Evolutionary conservation across 768 basidiomycete genomes (phyloP).

Genomic region (Mycena galopus): DNA sequence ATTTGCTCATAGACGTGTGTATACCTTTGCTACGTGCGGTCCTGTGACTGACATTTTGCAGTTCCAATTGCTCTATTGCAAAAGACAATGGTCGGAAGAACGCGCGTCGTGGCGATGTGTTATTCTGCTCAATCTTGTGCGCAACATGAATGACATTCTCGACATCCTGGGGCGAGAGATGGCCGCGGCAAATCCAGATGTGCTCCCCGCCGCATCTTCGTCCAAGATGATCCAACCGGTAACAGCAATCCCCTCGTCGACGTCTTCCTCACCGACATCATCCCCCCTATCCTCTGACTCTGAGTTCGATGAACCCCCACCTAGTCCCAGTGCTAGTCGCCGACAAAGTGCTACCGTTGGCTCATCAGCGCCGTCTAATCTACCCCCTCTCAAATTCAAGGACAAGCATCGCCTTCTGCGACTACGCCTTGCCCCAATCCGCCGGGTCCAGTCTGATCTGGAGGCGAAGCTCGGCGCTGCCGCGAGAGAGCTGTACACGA

Average conservation of each 20-base stretch:
- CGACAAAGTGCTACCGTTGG: constrained; percentile 33
- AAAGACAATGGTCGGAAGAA: constrained; percentile 77
- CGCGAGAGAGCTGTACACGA: constrained; percentile 62
- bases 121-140: constrained; percentile 84
- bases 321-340: constrained; percentile 33
- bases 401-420: constrained; percentile 74
- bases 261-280: constrained; percentile 33
- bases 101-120: constrained; percentile 80
- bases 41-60: constrained; percentile 50
- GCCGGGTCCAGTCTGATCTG: constrained; percentile 68
- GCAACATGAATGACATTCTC: constrained; percentile 76
- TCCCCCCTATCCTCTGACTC: constrained; percentile 40
- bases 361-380: background rate
- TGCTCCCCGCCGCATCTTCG: constrained; percentile 31
- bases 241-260: constrained; percentile 38
- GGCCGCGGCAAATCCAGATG: constrained; percentile 47
- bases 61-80: constrained; percentile 82
- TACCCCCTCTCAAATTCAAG: constrained; percentile 59
- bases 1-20: constrained; percentile 28
- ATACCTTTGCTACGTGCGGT: background rate
- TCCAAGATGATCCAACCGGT: constrained; percentile 4
- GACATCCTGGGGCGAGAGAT: constrained; percentile 71
- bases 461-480: constrained; percentile 72
- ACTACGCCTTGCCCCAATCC: constrained; percentile 69
- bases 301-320: constrained; percentile 57